Percentiles rank a stretch among this genome's conserved stretches.
phyloP scores from a whole-genome alignment of 208 protist genomes.

The Vickermania spadyakhi region DNA sequence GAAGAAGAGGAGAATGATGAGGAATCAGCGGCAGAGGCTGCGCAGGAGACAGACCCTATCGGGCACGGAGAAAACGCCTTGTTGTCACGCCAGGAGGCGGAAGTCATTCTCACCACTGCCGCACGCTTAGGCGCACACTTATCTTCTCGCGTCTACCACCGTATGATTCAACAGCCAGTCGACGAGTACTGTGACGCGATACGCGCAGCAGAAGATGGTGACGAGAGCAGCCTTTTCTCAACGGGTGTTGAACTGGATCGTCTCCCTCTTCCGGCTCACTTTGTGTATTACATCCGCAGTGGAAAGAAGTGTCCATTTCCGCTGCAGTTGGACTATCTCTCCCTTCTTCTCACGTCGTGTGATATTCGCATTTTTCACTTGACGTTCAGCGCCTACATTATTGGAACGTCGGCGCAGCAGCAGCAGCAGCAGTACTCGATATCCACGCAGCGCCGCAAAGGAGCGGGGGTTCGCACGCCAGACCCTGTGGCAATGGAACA shows the following conservation, averaged over 20 bases:
- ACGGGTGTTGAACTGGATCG: neutral
- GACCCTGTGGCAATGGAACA: neutral
- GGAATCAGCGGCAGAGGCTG: no score
- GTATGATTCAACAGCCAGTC: neutral
- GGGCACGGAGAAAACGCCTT: neutral
- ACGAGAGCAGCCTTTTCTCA: neutral
- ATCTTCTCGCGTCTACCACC: neutral
- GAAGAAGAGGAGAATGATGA: constrained; percentile 3
- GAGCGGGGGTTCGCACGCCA: neutral
- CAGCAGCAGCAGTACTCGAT: constrained; percentile 9
- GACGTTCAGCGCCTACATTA: constrained; percentile 30
- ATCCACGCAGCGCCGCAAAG: constrained; percentile 10
- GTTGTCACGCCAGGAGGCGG: neutral
- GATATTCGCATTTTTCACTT: constrained; percentile 29
- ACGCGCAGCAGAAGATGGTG: neutral
- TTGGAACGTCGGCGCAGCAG: neutral
- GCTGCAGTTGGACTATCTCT: constrained; percentile 20
- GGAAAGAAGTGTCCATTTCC: constrained; percentile 20
- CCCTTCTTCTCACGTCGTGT: constrained; percentile 23
- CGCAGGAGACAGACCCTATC: no score
- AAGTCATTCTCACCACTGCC: neutral
- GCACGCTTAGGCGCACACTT: neutral
- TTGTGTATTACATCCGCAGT: constrained; percentile 41
- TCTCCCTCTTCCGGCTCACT: constrained; percentile 33
- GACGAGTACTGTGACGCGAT: neutral